Percentiles rank a stretch among this genome's conserved stretches.
These are phyloP conservation scores for Aureobasidium sp. DNA, from an alignment of 2,329 filamentous ascomycete genomes.

Conservation along the genomic window DNA sequence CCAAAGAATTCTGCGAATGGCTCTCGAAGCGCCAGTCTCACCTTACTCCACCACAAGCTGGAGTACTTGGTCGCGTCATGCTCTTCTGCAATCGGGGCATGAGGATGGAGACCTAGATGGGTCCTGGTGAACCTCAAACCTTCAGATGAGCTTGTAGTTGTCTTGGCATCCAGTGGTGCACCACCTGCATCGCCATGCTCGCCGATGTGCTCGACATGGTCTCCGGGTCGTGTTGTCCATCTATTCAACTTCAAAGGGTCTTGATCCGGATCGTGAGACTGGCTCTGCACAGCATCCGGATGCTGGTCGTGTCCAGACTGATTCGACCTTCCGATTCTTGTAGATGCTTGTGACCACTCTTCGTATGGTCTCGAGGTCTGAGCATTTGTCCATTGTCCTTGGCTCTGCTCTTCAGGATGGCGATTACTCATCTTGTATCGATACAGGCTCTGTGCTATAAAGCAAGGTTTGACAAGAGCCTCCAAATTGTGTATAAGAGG, in stretches of 20 bases:
- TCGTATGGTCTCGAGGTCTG: background rate
- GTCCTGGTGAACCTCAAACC: constrained; percentile 15
- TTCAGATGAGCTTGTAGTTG: constrained; percentile 14
- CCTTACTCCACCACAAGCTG: constrained; percentile 33
- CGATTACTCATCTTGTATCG: background rate
- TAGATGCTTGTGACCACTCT: constrained; percentile 3
- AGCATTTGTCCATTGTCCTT: constrained; percentile 4
- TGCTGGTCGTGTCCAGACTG: background rate
- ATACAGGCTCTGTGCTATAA: background rate
- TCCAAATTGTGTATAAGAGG: constrained; percentile 5
- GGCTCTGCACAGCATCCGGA: background rate
- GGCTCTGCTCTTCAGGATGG: constrained; percentile 3
- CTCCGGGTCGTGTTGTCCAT: constrained; percentile 10
- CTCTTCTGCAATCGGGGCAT: constrained; percentile 36
- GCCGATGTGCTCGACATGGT: constrained; percentile 10
- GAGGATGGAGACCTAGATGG: constrained; percentile 34
- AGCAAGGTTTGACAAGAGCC: background rate
- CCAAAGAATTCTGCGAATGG: constrained; percentile 41
- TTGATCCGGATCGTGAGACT: background rate
- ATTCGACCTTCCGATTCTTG: background rate
- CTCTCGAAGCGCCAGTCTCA: constrained; percentile 34
- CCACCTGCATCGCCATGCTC: constrained; percentile 4
- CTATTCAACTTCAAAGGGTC: constrained; percentile 4
- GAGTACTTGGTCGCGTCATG: constrained; percentile 33
- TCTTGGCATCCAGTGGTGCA: background rate